A percentile compares a stretch with the other conserved stretches of the same genome.
Conservation (phyloP, 768 basidiomycete genomes). For the Chlorophyllum brunneum region DNA sequence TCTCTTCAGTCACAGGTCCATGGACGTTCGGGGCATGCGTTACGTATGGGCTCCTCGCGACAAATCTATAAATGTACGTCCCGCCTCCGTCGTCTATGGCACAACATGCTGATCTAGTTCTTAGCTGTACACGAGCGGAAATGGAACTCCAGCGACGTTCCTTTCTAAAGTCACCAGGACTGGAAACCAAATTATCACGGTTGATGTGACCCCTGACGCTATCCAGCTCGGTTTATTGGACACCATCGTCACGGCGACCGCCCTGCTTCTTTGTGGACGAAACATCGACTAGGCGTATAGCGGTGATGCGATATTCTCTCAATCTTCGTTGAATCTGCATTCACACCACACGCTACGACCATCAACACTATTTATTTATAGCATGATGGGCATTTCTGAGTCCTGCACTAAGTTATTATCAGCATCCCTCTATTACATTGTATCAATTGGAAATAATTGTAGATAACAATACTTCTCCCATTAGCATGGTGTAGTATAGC, state of each 20-base stretch:
- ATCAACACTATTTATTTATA: constrained; percentile 3
- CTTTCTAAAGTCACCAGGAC: constrained; percentile 43
- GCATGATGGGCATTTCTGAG: not conserved
- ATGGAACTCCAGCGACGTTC: constrained; percentile 28
- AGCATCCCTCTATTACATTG: not conserved
- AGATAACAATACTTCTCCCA: not conserved
- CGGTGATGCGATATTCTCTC: not conserved
- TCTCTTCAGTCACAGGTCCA: constrained; percentile 37
- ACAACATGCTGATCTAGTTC: not conserved
- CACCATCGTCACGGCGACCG: constrained; percentile 43
- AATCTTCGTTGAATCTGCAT: not conserved
- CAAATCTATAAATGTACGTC: constrained; percentile 48
- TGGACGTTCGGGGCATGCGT: constrained; percentile 45
- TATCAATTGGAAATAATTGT: not conserved
- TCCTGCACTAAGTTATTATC: not conserved
- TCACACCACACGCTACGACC: not conserved
- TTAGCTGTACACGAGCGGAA: constrained; percentile 45
- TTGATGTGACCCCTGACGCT: constrained; percentile 56
- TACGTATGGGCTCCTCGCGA: constrained; percentile 58
- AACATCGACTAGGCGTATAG: constrained; percentile 46
- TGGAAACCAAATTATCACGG: constrained; percentile 35
- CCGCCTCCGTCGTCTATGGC: not conserved
- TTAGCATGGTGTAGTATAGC: not conserved
- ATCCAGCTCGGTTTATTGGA: constrained; percentile 54
- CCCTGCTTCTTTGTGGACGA: constrained; percentile 58